Base-by-base conservation (phyloP, 2,329 filamentous ascomycete species). In the Pseudofabraea citricarpa region DNA sequence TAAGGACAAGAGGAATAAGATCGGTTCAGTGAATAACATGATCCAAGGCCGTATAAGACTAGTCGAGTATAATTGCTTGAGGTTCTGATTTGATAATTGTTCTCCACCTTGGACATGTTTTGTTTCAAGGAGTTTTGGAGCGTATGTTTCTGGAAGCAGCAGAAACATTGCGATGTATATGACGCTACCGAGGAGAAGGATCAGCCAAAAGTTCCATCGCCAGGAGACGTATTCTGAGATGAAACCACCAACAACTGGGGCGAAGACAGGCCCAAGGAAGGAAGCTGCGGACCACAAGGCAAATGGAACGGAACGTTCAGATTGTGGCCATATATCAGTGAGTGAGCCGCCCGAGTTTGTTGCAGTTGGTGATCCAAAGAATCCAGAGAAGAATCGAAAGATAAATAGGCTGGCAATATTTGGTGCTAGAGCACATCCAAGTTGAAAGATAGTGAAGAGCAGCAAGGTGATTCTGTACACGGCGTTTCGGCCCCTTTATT, bases 311-410 rank as follows among this genome's bases (percentile, higher is more conserved):
- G 50, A 50, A 12, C 50, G 48, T 21, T 40, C 32, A 20, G 50
- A 43, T 21, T 41, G 40, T 26, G 48, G 21, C 10, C 38, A 23
- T n/a, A 44, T 20, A 24, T 44, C 41, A 21, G 41, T 35, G 18
- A 44, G 27, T 5, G 27, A 19, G 8, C 67, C 68, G 3, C 68
- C 68, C 7, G 8, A 8, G 15, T 9, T 35, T 47, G 57, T 40
- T 54, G 62, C 12, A 53, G 52, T 43, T 60, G 45, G 32, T 19
- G 48, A 72, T 39, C 74, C 76, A 31, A 74, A 74, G 9, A 77
- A 59, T 8, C 83, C 84, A 5, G 75, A 72, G 6, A 85, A 53
- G 51, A 85, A 75, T 2, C 81, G 77, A 53, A 84, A 81, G 12
- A 64, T 69, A 38, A 82, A 72, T 36, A 83, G 66, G 32, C 70